phyloP scores from a whole-genome alignment of 768 basidiomycete species.

The Exidia glandulosa region DNA sequence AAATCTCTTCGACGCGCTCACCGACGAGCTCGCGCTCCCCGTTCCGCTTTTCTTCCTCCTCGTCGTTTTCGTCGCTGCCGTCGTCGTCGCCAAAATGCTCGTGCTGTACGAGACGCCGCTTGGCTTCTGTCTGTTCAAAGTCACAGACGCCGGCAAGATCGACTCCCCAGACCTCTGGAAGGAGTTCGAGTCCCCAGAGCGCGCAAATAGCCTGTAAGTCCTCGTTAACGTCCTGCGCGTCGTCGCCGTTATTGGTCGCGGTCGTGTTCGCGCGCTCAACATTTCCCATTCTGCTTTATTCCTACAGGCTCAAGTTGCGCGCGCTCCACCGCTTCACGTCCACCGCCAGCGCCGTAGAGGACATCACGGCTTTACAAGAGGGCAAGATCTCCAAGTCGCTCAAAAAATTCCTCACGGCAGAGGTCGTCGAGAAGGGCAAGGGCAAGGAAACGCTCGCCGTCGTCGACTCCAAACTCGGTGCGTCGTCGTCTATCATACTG shows the following conservation, averaged over 20 bases:
- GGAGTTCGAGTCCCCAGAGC: conserved; percentile 88
- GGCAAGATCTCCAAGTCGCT: conserved; percentile 89
- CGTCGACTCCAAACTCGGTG: conserved; percentile 83
- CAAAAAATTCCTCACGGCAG: conserved; percentile 85
- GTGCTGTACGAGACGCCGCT: conserved; percentile 93
- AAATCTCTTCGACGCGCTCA: not conserved
- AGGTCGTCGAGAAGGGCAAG: conserved; percentile 83
- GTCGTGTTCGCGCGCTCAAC: conserved; percentile 4
- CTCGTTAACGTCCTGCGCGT: conserved; percentile 2
- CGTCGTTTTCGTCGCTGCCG: not conserved
- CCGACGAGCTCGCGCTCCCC: not conserved
- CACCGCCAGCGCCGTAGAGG: conserved; percentile 93
- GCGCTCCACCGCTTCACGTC: conserved; percentile 94
- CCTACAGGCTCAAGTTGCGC: conserved; percentile 75
- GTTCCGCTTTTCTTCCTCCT: not conserved
- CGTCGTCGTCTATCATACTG: conserved; percentile 17
- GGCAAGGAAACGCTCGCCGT: conserved; percentile 78
- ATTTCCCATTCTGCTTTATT: not conserved
- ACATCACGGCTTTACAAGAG: conserved; percentile 83
- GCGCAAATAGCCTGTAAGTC: conserved; percentile 81
- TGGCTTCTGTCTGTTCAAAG: conserved; percentile 97
- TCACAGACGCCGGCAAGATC: conserved; percentile 80
- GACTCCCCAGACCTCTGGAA: conserved; percentile 78
- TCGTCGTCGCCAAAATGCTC: conserved; percentile 46
- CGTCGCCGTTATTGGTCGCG: not conserved